A percentile compares a stretch with the other conserved stretches of the same genome.
These are phyloP conservation scores for Chaetothyriales sp. DNA, from an alignment of 2,329 filamentous ascomycete species.

Conservation along the genomic window DNA sequence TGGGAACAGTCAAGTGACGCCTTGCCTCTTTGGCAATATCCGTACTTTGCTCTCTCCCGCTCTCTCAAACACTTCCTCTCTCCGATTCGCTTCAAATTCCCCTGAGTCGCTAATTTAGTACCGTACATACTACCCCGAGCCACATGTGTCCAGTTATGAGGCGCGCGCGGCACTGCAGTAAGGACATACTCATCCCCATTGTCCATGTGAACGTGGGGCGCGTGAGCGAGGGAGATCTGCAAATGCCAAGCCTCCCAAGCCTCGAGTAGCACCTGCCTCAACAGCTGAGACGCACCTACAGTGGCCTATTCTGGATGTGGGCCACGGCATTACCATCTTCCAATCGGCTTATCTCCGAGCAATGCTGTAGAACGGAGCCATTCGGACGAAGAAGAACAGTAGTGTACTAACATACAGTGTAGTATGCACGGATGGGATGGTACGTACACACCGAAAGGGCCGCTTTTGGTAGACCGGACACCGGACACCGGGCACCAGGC, in stretches of 20 bases:
- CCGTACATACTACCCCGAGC: background rate
- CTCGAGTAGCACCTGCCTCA: too few species aligned
- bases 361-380: too few species aligned
- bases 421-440: too few species aligned
- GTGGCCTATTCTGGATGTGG: background rate
- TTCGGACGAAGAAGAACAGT: too few species aligned
- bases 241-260: background rate
- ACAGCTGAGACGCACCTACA: background rate
- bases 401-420: too few species aligned
- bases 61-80: too few species aligned
- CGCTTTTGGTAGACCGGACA: too few species aligned
- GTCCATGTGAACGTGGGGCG: background rate
- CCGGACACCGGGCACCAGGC: too few species aligned
- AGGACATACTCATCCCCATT: background rate
- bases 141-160: background rate
- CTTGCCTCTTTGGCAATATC: background rate
- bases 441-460: too few species aligned
- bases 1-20: background rate
- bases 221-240: background rate
- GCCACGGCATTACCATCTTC: background rate
- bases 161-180: too few species aligned
- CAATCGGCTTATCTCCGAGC: background rate
- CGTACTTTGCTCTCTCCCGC: background rate
- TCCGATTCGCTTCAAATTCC: background rate
- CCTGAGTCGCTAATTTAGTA: background rate